Base-by-base conservation (phyloP, 139 green algal species). In the Tetraselmis striata region DNA sequence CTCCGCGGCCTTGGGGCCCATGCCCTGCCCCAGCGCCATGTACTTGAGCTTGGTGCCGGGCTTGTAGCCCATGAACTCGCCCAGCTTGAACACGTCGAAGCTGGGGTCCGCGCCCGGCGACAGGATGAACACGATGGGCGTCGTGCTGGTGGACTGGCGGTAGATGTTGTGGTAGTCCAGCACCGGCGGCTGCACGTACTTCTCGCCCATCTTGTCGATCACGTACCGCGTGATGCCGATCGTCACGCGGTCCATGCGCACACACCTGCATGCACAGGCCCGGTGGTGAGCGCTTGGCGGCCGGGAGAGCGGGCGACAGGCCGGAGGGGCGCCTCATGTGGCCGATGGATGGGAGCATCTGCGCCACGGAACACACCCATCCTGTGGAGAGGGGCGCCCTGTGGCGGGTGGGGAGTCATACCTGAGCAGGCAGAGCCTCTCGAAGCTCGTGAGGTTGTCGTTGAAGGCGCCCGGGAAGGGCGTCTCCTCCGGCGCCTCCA, bases 11-110 rank as follows among this genome's bases (percentile, higher is more conserved):
- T 94, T 94, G 78, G 92, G 92, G 0, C 93, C 92, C 93, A 96
- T 97, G 85, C 94, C 94, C 86, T 98, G 94, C 2, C 94, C 94
- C 79, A 98, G 93, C 0, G 94, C 93, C 92, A 98, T 95, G 89
- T 96, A 95, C 89, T 97, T 96, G 81, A 98, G 89, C 90, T 95
- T 96, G 83, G 88, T 88, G 1, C 92, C 92, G 28, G 89, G 88
- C 29, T 87, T 93, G 89, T 94, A 97, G 59, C 94, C 94, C 87
- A 96, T 90, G 79, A 94, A 89, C 88, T 98, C 93, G 31, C 93
- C 94, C 76, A 98, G 93, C 78, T 86, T 93, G 91, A 97, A 95
- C 28, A 98, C 88, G 81, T 96, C 94, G 88, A 96, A 97, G 30
- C 92, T 91, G 5, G 94, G 94, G 85, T 98, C 94, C 0, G 93